phyloP scores from a whole-genome alignment of 2,329 filamentous ascomycete genomes.

The Colletotrichum chlorophyti region DNA sequence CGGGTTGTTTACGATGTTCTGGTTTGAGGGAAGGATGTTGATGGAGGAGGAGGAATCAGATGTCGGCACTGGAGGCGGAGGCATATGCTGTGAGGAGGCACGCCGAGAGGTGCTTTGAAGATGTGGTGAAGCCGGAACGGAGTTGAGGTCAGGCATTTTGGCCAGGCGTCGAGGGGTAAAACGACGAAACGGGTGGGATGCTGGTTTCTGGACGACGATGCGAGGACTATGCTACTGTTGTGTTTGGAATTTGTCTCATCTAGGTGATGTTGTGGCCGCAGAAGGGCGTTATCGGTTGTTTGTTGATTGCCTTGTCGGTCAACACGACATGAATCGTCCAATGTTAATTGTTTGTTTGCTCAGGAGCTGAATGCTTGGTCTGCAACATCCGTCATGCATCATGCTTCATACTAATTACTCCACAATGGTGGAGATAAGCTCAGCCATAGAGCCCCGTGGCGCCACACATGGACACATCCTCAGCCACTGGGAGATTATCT shows the following conservation, averaged over 20 bases:
- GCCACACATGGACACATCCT: slow-evolving; percentile 2
- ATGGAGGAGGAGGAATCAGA: slow-evolving; percentile 48
- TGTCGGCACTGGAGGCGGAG: slow-evolving; percentile 35
- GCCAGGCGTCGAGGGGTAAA: background rate
- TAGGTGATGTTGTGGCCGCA: background rate
- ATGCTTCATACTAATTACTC: too few relatives aligned
- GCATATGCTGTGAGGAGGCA: slow-evolving; percentile 51
- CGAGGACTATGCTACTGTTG: background rate
- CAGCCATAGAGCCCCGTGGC: slow-evolving; percentile 12
- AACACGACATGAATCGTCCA: slow-evolving; percentile 10
- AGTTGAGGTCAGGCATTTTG: slow-evolving; percentile 63
- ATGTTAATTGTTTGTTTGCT: slow-evolving; percentile 16
- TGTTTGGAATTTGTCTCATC: background rate
- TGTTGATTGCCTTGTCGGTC: slow-evolving; percentile 1
- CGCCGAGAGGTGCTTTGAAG: slow-evolving; percentile 50
- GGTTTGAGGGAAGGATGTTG: slow-evolving; percentile 65
- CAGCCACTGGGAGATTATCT: rapidly evolving
- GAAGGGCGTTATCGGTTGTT: slow-evolving; percentile 17
- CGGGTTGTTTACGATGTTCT: slow-evolving; percentile 52
- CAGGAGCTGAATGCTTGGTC: slow-evolving; percentile 4
- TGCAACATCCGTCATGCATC: slow-evolving; percentile 27
- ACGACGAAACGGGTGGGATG: background rate
- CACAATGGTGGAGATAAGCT: background rate
- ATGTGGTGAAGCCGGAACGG: slow-evolving; percentile 58
- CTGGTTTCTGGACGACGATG: background rate